These are phyloP conservation scores for Funneliformis caledonium DNA, from an alignment of 371 early-diverging fungal genomes.

Conservation along the genomic window DNA sequence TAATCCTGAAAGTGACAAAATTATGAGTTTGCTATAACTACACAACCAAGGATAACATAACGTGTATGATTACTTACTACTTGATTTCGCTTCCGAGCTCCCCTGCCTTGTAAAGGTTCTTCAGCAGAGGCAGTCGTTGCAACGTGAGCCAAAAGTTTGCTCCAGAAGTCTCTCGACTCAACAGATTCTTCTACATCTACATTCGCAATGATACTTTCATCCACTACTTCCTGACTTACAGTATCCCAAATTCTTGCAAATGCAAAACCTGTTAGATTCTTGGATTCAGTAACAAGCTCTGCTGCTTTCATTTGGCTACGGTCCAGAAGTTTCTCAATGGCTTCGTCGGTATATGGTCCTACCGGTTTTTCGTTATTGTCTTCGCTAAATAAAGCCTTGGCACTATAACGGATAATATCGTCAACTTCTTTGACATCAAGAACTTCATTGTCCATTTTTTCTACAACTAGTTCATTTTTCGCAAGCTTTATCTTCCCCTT, in stretches of 20 bases:
- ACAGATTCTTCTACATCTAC: not conserved
- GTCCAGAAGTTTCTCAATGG: slow-evolving; percentile 71
- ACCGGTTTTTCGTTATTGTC: slow-evolving; percentile 50
- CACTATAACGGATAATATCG: slow-evolving; percentile 80
- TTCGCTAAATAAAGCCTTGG: slow-evolving; percentile 77
- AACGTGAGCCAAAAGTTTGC: slow-evolving; percentile 46
- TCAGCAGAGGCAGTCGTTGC: slow-evolving; percentile 31
- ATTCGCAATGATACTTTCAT: slow-evolving; percentile 36
- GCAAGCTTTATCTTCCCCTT: slow-evolving; percentile 85
- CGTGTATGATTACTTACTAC: slow-evolving; percentile 41
- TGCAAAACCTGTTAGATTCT: slow-evolving; percentile 48
- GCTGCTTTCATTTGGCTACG: slow-evolving; percentile 51
- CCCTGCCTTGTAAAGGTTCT: slow-evolving; percentile 46
- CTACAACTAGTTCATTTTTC: slow-evolving; percentile 85
- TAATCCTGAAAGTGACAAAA: slow-evolving; percentile 19
- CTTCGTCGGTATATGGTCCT: slow-evolving; percentile 60
- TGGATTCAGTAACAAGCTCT: slow-evolving; percentile 41
- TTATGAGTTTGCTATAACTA: not conserved
- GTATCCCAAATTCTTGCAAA: slow-evolving; percentile 56
- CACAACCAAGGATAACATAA: not conserved
- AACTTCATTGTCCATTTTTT: slow-evolving; percentile 71
- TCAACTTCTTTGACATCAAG: slow-evolving; percentile 68
- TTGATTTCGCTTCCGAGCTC: slow-evolving; percentile 50
- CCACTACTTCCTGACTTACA: slow-evolving; percentile 42
- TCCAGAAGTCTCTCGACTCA: slow-evolving; percentile 56